These are phyloP conservation scores for Cryphonectria radicalis DNA, from an alignment of 2,329 filamentous ascomycete genomes.

Conservation along the genomic window DNA sequence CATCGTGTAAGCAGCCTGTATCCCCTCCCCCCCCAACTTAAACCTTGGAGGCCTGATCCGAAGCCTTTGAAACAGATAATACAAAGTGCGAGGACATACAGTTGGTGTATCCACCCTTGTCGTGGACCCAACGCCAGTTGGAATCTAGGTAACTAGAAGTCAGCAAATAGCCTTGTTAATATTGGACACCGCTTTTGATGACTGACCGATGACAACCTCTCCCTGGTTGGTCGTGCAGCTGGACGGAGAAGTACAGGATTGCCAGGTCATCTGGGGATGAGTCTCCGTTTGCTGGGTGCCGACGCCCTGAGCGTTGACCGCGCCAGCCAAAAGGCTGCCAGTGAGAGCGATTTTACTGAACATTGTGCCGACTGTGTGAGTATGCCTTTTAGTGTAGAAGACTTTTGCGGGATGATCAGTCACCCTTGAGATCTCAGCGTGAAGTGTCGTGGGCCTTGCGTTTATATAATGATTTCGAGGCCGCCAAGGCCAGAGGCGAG, in stretches of 20 bases:
- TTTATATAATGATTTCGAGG: constrained; percentile 7
- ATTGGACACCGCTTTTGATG: not conserved
- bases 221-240: constrained; percentile 54
- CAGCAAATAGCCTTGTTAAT: not conserved
- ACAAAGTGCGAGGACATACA: constrained; percentile 36
- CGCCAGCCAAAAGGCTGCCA: constrained; percentile 16
- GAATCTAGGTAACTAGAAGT: constrained; percentile 41
- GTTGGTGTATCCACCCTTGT: constrained; percentile 50
- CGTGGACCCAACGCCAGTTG: constrained; percentile 64
- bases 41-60: not conserved
- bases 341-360: constrained; percentile 13
- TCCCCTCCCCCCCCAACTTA: not conserved
- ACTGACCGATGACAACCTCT: constrained; percentile 52
- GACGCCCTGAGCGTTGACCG: constrained; percentile 50
- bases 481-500: not conserved
- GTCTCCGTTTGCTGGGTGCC: constrained; percentile 50
- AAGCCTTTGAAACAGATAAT: not conserved
- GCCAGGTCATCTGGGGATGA: constrained; percentile 57
- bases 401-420: not conserved
- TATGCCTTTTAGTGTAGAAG: constrained; percentile 1
- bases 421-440: not conserved
- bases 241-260: constrained; percentile 52
- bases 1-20: not conserved
- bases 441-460: not conserved
- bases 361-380: not conserved